Evolutionary conservation across 2,329 filamentous ascomycete species (phyloP).

Genomic region (Fulvia fulva): DNA sequence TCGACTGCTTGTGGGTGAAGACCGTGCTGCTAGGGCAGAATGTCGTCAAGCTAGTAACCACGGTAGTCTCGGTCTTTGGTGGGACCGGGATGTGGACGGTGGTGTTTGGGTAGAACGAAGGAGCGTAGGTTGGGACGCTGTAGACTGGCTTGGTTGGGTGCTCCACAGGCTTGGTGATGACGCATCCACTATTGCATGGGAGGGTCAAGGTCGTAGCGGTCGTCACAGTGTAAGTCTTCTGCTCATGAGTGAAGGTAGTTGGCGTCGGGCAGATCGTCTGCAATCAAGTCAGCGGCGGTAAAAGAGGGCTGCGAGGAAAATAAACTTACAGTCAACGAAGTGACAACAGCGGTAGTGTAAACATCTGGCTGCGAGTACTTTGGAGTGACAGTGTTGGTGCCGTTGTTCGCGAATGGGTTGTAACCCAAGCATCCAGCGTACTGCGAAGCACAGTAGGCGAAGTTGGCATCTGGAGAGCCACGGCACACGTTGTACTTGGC

Average conservation of each 20-base stretch:
- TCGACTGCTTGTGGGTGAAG: slow-evolving; percentile 38
- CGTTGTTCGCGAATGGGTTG: slow-evolving; percentile 13
- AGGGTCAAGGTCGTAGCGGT: slow-evolving; percentile 24
- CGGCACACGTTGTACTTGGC: slow-evolving; percentile 7
- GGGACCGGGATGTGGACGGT: not conserved
- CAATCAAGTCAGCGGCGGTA: no score
- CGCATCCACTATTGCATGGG: slow-evolving; percentile 16
- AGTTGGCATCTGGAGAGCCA: slow-evolving; percentile 9
- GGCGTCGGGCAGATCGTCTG: slow-evolving; percentile 64
- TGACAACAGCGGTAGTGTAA: slow-evolving; percentile 44
- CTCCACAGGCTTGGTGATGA: slow-evolving; percentile 4
- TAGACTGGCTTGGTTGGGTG: not conserved
- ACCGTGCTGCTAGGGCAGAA: slow-evolving; percentile 56
- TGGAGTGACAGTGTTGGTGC: slow-evolving; percentile 10
- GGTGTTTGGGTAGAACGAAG: slow-evolving; percentile 1
- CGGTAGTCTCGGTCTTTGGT: slow-evolving; percentile 26
- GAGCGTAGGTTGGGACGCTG: not conserved
- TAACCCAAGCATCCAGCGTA: slow-evolving; percentile 16
- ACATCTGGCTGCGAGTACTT: slow-evolving; percentile 6
- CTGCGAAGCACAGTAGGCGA: slow-evolving; percentile 10
- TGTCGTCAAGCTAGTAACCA: slow-evolving; percentile 62
- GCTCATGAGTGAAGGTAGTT: slow-evolving; percentile 61
- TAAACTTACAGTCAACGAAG: slow-evolving; percentile 56
- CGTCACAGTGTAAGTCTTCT: slow-evolving; percentile 66
- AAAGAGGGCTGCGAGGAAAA: no score